Base-by-base conservation (phyloP, 2,329 filamentous ascomycete genomes). In the Claviceps africana region DNA sequence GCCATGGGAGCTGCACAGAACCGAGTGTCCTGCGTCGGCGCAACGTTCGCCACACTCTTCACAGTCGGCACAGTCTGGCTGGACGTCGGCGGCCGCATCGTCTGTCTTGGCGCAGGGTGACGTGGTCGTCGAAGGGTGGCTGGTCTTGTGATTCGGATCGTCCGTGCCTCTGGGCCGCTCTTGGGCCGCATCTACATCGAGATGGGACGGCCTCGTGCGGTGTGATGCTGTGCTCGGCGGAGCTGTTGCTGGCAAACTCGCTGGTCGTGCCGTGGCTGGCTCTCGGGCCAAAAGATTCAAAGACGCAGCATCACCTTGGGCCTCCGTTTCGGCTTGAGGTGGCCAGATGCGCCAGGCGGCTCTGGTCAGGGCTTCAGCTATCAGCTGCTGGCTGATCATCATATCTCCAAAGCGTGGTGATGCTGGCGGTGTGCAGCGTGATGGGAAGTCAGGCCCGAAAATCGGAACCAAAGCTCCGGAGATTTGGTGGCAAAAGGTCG, bases 401-500 rank as follows among this genome's bases (percentile, higher is more conserved):
- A 88, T 86, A 47, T 75, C 75, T 11, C 75, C 78, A 64, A 81
- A 88, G 15, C 76, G 74, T n/a, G 77, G 70, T 37, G 82, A 73
- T n/a, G 77, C 72, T 1, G 82, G 81, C 1, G 69, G 74, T 15
- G 84, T 70, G 65, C 93, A 98, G 46, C 81, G 69, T 3, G 74
- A 72, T 2, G 88, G 83, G 64, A 98, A 98, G 42, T 81, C 77
- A 13, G 82, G 78, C 0, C 93, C 93, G 65, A 98, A 98, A 54
- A 98, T 75, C 5, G 93, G 93, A 9, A 93, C 93, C 51, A 98
- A 71, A 0, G 86, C 90, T 53, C 83, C 83, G 15, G 91, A 83
- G 56, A 98, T 94, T 37, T 78, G 72, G 65, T 83, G 82, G 70
- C 91, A 97, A 65, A 97, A 97, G 1, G 87, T 96, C 4, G 87